Base-by-base conservation (phyloP, 2,329 filamentous ascomycete species). In the Knufia fluminis region DNA sequence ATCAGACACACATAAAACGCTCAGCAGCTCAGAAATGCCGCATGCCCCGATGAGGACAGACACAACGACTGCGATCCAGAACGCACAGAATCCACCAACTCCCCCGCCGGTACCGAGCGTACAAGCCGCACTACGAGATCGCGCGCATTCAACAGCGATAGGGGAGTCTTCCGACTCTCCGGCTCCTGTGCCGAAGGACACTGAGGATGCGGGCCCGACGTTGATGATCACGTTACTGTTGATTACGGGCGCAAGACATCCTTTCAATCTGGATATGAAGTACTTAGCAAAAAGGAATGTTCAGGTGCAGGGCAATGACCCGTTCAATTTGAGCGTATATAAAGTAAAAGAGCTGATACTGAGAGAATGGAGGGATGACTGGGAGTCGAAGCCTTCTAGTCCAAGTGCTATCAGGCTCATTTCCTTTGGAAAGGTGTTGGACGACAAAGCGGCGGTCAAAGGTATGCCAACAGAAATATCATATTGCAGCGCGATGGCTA, bases 271-370 rank as follows among this genome's bases (percentile, higher is more conserved):
- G 57, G 86, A 94, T 66, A 84, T 86, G 61, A 86, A 81, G 62
- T 96, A 96, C 62, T 72, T 97, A 48, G 75, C 76, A 48, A 89
- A 90, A 67, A 80, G 88, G 52, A 86, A 84, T 59, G 86, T 95
- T 48, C 78, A 77, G 42, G 79, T 92, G 1, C 83, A 87, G 17
- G 82, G 83, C 26, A 75, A 78, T 56, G 88, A 96, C 62, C 89
- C 89, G 1, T 90, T 88, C 63, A 86, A 83, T 63, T 88, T 97
- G 68, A 94, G 86, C 58, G 84, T 95, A 45, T 95, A 96, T 65
- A 94, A 87, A 2, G 71, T 97, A 57, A 96, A 96, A 68, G 89
- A 96, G 70, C 72, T 96, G 62, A 95, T 97, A 64, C 78, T 92
- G 71, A 78, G 87, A 60, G 90, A 96, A 66, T 97, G 91, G 91